A percentile compares a stretch with the other conserved stretches of the same genome.
These are phyloP conservation scores for Termitomyces heimii DNA, from an alignment of 768 basidiomycete genomes.

Conservation along the genomic window DNA sequence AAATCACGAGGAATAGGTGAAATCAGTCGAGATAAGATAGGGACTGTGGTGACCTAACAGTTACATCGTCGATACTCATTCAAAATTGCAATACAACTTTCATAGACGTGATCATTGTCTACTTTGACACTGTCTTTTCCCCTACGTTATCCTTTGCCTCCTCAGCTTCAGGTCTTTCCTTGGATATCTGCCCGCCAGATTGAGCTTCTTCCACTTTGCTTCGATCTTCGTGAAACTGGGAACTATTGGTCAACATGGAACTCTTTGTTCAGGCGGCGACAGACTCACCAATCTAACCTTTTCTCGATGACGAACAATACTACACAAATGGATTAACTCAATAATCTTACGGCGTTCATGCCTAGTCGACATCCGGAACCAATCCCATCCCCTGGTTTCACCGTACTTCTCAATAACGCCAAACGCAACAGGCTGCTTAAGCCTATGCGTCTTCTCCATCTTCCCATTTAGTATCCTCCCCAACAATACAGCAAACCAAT, in stretches of 20 bases:
- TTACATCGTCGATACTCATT: neutral
- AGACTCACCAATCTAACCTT: neutral
- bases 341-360: conserved; percentile 1
- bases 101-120: no score
- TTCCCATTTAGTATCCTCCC: neutral
- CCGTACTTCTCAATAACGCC: neutral
- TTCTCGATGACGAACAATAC: neutral
- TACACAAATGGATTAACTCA: conserved; percentile 1
- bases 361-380: neutral
- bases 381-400: neutral
- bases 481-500: conserved; percentile 5
- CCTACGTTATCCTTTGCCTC: no score
- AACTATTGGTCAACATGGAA: neutral
- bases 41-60: no score
- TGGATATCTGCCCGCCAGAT: neutral
- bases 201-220: neutral
- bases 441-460: neutral
- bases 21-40: no score
- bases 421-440: neutral
- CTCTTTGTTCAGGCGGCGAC: neutral
- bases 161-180: neutral
- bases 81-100: neutral
- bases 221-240: neutral
- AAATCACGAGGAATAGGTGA: no score
- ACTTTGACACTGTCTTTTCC: neutral